Conservation (phyloP, 306 rosid genomes). For the Mimosa bimucronata region DNA sequence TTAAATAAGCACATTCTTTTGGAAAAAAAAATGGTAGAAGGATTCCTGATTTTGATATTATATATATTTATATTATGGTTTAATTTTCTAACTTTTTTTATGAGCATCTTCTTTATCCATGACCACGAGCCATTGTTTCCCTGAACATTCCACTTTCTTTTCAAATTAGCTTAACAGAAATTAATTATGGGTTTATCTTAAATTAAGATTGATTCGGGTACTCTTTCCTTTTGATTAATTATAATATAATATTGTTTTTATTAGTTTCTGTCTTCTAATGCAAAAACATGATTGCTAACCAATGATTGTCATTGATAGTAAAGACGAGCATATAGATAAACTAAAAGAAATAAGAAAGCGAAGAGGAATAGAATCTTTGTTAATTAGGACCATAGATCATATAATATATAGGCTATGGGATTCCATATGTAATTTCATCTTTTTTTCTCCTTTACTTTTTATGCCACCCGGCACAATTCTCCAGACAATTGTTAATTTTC, state of each 20-base stretch:
- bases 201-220: not conserved
- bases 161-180: not conserved
- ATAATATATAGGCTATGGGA: conserved; percentile 23
- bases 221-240: conserved; percentile 5
- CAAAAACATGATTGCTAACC: conserved; percentile 42
- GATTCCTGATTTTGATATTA: not conserved
- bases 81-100: conserved; percentile 15
- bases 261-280: conserved; percentile 26
- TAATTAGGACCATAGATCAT: conserved; percentile 32
- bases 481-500: conserved; percentile 24
- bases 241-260: conserved; percentile 8
- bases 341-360: conserved; percentile 5
- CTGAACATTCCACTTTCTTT: conserved; percentile 33
- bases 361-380: conserved; percentile 44
- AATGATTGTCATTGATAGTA: conserved; percentile 29
- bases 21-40: not conserved
- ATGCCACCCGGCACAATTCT: conserved; percentile 31
- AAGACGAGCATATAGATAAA: conserved; percentile 26
- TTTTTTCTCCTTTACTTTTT: conserved; percentile 29
- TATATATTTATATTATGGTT: not conserved
- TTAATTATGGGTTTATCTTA: conserved; percentile 3
- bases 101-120: conserved; percentile 35
- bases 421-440: conserved; percentile 39
- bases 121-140: conserved; percentile 17
- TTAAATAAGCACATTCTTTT: conserved; percentile 10